Conservation (phyloP, 2,329 filamentous ascomycete genomes). For the Neurospora sp. region DNA sequence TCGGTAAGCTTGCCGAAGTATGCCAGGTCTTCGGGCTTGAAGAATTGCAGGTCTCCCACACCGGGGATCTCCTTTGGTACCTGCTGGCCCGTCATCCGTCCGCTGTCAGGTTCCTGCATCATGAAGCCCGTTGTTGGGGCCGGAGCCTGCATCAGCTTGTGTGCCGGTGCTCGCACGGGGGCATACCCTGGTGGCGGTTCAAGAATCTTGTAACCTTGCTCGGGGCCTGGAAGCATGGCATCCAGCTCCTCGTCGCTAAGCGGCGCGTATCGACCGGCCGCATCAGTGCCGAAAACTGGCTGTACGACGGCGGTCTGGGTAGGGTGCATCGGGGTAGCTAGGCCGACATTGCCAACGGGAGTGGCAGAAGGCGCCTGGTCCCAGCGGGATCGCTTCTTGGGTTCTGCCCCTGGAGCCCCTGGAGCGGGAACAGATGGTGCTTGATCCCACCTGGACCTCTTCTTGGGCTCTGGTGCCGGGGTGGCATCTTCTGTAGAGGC, state of each 20-base stretch:
- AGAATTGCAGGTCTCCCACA: constrained; percentile 92
- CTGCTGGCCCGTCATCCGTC: constrained; percentile 74
- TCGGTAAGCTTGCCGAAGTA: constrained; percentile 98
- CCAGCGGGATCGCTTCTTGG: constrained; percentile 73
- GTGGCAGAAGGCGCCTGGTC: constrained; percentile 80
- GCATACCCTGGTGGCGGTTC: constrained; percentile 88
- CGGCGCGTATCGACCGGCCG: constrained; percentile 67
- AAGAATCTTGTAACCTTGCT: constrained; percentile 86
- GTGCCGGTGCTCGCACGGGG: constrained; percentile 65
- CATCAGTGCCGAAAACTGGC: constrained; percentile 65
- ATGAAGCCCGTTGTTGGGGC: constrained; percentile 79
- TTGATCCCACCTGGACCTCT: constrained; percentile 83
- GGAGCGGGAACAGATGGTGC: constrained; percentile 50
- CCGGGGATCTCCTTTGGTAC: constrained; percentile 93
- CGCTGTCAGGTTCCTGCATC: constrained; percentile 91
- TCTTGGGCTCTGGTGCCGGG: constrained; percentile 49
- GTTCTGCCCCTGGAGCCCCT: constrained; percentile 49
- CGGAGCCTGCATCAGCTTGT: constrained; percentile 66
- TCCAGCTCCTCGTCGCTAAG: constrained; percentile 93
- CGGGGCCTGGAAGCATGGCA: constrained; percentile 75
- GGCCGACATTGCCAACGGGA: constrained; percentile 61
- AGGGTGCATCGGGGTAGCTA: constrained; percentile 69
- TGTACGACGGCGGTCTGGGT: constrained; percentile 47
- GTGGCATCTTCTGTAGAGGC: constrained; percentile 45
- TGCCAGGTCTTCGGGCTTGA: constrained; percentile 97